These are phyloP conservation scores for Avena atlantica DNA, from an alignment of 176 grass and related monocot genomes.

Conservation along the genomic window DNA sequence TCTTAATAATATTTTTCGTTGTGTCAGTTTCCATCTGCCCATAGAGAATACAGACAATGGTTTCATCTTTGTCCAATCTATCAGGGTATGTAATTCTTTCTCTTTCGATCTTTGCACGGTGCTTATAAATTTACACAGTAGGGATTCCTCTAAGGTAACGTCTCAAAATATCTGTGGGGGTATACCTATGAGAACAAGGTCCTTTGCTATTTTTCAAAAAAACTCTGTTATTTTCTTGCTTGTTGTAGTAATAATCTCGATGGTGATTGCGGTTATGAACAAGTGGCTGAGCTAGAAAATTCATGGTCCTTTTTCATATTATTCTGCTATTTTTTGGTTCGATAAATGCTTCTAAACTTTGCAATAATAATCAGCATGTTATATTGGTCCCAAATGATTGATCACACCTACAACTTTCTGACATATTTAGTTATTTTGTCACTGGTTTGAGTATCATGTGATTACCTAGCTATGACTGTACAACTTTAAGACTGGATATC, in stretches of 20 bases:
- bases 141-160: too few species aligned
- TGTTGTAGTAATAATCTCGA: not conserved
- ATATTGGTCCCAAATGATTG: not conserved
- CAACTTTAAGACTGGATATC: not conserved
- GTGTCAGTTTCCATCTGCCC: not conserved
- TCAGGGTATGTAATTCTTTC: too few species aligned
- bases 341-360: not conserved
- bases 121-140: too few species aligned
- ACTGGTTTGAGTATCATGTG: not conserved
- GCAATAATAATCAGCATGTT: not conserved
- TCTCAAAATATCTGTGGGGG: not conserved
- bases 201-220: not conserved
- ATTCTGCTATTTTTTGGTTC: not conserved
- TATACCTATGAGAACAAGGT: not conserved
- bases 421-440: not conserved
- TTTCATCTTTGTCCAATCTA: not conserved
- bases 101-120: too few species aligned
- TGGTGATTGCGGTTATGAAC: too few species aligned
- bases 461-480: not conserved
- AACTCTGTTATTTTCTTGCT: not conserved
- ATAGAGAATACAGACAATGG: not conserved
- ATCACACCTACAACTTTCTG: not conserved
- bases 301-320: not conserved
- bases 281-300: not conserved
- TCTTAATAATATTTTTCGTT: not conserved